phyloP scores from a whole-genome alignment of 768 basidiomycete genomes.

The Suillus sp. region DNA sequence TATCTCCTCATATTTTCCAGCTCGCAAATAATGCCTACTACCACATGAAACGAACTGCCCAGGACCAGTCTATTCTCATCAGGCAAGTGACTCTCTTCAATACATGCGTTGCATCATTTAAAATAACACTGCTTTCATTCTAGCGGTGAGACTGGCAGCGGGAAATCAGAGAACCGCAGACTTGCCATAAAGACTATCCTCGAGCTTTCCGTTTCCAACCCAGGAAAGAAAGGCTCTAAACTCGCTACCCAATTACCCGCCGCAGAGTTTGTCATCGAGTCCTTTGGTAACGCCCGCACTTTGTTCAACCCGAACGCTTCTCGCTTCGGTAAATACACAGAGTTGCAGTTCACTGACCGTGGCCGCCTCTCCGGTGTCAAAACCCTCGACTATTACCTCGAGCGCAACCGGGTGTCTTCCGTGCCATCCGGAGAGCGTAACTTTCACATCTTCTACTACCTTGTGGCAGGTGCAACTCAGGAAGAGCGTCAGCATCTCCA shows the following conservation, averaged over 20 bases:
- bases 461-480: conserved; percentile 84
- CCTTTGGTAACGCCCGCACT: conserved; percentile 91
- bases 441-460: conserved; percentile 97
- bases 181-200: conserved; percentile 91
- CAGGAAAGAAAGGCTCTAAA: conserved; percentile 94
- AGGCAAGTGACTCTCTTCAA: conserved; percentile 53
- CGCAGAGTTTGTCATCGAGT: conserved; percentile 92
- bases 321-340: conserved; percentile 96
- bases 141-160: conserved; percentile 91
- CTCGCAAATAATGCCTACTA: conserved; percentile 91
- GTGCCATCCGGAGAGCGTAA: conserved; percentile 92
- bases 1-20: conserved; percentile 90
- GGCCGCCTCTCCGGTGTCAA: conserved; percentile 89
- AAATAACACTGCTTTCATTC: conserved; percentile 10
- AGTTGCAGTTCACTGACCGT: conserved; percentile 93
- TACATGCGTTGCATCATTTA: conserved; percentile 1
- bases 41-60: conserved; percentile 90
- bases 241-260: conserved; percentile 85
- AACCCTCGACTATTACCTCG: conserved; percentile 95
- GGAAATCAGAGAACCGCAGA: conserved; percentile 89
- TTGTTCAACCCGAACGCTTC: conserved; percentile 95
- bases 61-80: conserved; percentile 89
- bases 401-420: conserved; percentile 85
- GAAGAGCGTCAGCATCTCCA: conserved; percentile 92
- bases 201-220: conserved; percentile 85